A percentile compares a stretch with the other conserved stretches of the same genome.
Evolutionary conservation across 2,329 filamentous ascomycete genomes (phyloP).

Genomic region (Juglanconis sp.): DNA sequence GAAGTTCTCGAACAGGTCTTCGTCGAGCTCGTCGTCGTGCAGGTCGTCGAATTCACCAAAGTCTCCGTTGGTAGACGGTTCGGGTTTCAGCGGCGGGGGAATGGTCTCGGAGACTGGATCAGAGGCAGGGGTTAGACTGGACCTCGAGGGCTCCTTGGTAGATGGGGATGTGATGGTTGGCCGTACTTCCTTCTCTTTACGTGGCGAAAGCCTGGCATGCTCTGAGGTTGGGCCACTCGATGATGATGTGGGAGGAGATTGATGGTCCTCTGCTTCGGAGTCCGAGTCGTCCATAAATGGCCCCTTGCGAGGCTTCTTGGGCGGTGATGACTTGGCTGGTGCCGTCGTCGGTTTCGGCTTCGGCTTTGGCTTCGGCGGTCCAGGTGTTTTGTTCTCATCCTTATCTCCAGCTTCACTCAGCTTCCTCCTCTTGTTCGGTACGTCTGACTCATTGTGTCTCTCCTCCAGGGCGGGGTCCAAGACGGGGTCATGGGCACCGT

Average conservation of each 20-base stretch:
- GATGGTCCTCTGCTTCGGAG: slow-evolving; percentile 41
- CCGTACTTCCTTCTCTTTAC: slow-evolving; percentile 15
- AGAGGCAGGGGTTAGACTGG: slow-evolving; percentile 12
- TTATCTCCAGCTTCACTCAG: slow-evolving; percentile 27
- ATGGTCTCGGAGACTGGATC: neutral
- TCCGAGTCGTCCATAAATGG: slow-evolving; percentile 73
- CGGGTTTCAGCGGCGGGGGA: slow-evolving; percentile 5
- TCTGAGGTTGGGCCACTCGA: neutral
- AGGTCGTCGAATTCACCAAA: slow-evolving; percentile 38
- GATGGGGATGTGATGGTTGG: slow-evolving; percentile 6
- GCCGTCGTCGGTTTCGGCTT: neutral
- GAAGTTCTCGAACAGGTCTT: slow-evolving; percentile 49
- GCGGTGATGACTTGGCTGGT: slow-evolving; percentile 10
- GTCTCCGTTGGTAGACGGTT: slow-evolving; percentile 26
- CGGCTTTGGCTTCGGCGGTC: slow-evolving; percentile 17
- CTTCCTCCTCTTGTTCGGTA: slow-evolving; percentile 41
- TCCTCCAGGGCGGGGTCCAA: slow-evolving; percentile 6
- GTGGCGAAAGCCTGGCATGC: neutral
- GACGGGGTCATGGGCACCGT: slow-evolving; percentile 17
- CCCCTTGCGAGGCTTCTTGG: slow-evolving; percentile 39
- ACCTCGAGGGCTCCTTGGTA: slow-evolving; percentile 12
- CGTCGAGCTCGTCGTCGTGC: slow-evolving; percentile 54
- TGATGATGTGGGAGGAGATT: neutral
- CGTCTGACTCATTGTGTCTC: slow-evolving; percentile 38
- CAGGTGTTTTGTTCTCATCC: slow-evolving; percentile 4